Evolutionary conservation across 352 stramenopile species (phyloP).

Genomic region (Phytophthora fragariaefolia): DNA sequence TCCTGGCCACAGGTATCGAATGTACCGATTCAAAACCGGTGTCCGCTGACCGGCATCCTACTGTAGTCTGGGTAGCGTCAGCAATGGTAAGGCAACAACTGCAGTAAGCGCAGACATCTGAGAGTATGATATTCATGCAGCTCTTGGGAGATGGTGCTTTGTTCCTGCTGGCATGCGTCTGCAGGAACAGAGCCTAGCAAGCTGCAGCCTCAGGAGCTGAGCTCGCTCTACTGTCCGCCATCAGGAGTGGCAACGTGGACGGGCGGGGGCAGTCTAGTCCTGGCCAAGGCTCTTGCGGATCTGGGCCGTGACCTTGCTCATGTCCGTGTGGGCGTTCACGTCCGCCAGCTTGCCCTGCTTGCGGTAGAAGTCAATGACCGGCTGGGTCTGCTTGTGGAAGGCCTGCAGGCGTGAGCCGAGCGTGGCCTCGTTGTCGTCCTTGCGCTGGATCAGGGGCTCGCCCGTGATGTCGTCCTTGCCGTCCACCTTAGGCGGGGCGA

Average conservation of each 20-base stretch:
- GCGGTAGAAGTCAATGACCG: constrained; percentile 94
- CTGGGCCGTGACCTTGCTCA: constrained; percentile 83
- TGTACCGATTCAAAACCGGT: too few relatives aligned
- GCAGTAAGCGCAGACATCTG: constrained; percentile 26
- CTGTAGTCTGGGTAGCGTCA: too few relatives aligned
- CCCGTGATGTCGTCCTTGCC: constrained; percentile 94
- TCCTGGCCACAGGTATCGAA: neutral
- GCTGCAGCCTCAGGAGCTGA: constrained; percentile 8
- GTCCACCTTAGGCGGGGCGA: constrained; percentile 94
- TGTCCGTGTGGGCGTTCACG: constrained; percentile 93
- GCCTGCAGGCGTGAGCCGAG: constrained; percentile 92
- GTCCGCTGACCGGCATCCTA: neutral
- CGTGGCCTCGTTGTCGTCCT: constrained; percentile 96
- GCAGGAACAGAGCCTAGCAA: constrained; percentile 20
- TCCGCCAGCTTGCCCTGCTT: constrained; percentile 84
- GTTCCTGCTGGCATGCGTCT: neutral
- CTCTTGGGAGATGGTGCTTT: constrained; percentile 15
- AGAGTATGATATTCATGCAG: constrained; percentile 34
- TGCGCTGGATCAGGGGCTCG: constrained; percentile 96
- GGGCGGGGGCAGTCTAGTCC: constrained; percentile 57
- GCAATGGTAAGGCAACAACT: too few relatives aligned
- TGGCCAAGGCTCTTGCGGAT: constrained; percentile 77
- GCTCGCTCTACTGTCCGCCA: constrained; percentile 23
- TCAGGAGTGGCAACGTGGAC: constrained; percentile 16
- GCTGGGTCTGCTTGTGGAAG: constrained; percentile 98